A percentile compares a stretch with the other conserved stretches of the same genome.
phyloP scores from a whole-genome alignment of 805 yeast species.

The Dipodascus albidus region DNA sequence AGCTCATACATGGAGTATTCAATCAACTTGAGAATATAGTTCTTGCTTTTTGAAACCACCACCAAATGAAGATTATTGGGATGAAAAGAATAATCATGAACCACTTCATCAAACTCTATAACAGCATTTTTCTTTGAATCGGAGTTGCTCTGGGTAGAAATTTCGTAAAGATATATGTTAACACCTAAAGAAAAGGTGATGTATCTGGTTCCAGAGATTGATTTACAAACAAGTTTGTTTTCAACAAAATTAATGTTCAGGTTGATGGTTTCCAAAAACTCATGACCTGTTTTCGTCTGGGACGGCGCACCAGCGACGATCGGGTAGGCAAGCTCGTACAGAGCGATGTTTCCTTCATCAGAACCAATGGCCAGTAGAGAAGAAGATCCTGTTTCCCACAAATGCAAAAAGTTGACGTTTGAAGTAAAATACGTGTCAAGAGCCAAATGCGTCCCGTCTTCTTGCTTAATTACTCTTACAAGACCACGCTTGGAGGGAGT shows the following conservation, averaged over 20 bases:
- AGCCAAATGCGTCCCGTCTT: constrained; percentile 12
- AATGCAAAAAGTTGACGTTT: neutral
- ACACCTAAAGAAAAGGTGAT: neutral
- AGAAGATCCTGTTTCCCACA: neutral
- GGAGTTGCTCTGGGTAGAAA: neutral
- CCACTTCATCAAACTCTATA: neutral
- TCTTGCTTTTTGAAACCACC: neutral
- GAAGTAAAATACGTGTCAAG: constrained; percentile 2
- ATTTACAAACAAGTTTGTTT: neutral
- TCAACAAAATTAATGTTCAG: neutral
- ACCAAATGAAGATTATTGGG: neutral
- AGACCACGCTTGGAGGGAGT: constrained; percentile 14
- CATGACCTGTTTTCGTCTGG: constrained; percentile 9
- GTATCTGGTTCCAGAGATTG: neutral
- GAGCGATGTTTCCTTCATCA: neutral
- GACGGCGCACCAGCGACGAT: constrained; percentile 4
- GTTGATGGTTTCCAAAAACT: neutral
- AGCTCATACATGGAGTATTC: neutral
- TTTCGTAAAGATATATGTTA: neutral
- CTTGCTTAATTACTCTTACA: constrained; percentile 14
- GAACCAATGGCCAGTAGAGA: neutral
- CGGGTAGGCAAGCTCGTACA: neutral
- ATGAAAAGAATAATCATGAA: neutral
- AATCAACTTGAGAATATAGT: neutral
- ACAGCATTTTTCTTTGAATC: neutral